Evolutionary conservation across 768 basidiomycete genomes (phyloP).

Genomic region (Lactarius indigo): DNA sequence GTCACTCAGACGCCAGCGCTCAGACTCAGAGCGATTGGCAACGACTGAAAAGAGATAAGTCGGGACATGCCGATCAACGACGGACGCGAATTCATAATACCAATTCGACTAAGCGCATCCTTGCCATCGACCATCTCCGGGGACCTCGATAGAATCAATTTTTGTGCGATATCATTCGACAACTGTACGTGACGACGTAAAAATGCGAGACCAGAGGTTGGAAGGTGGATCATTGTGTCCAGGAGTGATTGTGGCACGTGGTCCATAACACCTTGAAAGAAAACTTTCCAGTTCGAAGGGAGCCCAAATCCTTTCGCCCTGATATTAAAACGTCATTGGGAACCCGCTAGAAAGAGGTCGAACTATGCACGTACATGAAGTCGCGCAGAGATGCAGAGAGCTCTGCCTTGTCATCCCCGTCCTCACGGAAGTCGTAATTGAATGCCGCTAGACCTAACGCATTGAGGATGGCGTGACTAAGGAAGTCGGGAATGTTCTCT

Average conservation of each 20-base stretch:
- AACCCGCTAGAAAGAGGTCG: neutral
- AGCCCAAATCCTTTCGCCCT: slow-evolving; percentile 24
- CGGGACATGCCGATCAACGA: neutral
- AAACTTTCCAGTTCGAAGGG: slow-evolving; percentile 22
- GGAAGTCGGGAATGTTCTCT: slow-evolving; percentile 16
- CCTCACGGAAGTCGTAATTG: slow-evolving; percentile 18
- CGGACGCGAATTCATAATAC: neutral
- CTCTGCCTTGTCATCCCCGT: slow-evolving; percentile 11
- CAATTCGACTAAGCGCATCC: slow-evolving; percentile 20
- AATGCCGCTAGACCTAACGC: slow-evolving; percentile 19
- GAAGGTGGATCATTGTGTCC: slow-evolving; percentile 13
- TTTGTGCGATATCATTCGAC: slow-evolving; percentile 16
- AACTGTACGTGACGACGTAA: slow-evolving; percentile 16
- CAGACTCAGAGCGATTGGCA: slow-evolving; percentile 14
- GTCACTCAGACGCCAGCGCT: slow-evolving; percentile 13
- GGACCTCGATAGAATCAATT: slow-evolving; percentile 8
- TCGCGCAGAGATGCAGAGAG: slow-evolving; percentile 14
- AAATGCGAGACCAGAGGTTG: slow-evolving; percentile 19
- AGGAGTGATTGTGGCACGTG: slow-evolving; percentile 12
- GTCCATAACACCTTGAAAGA: slow-evolving; percentile 18
- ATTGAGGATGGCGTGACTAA: slow-evolving; percentile 16
- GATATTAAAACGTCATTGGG: neutral
- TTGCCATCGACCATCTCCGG: neutral
- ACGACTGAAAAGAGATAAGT: slow-evolving; percentile 6
- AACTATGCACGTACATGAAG: slow-evolving; percentile 15